Conservation (phyloP, 176 grass and related monocot species). For the Areca catechu region DNA sequence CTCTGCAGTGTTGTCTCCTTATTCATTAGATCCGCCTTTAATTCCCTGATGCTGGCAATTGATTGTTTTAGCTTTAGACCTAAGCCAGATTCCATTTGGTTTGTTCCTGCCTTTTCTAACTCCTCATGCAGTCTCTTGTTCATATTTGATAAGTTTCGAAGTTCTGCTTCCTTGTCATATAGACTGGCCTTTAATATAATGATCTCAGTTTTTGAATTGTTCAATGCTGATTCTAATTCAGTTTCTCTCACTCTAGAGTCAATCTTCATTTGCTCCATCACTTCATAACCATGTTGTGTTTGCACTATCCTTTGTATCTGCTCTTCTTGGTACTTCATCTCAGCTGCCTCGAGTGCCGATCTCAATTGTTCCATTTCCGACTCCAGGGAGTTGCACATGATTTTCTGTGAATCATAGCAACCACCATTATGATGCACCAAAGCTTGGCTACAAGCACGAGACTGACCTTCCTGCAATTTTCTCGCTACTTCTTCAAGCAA, state of each 20-base stretch:
- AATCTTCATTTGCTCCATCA: constrained; percentile 51
- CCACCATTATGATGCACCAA: not conserved
- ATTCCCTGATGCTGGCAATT: constrained; percentile 3
- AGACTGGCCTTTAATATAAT: constrained; percentile 76
- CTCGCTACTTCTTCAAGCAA: constrained; percentile 47
- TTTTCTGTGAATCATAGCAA: not conserved
- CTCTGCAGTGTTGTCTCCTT: constrained; percentile 31
- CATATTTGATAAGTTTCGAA: constrained; percentile 28
- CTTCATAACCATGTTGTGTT: constrained; percentile 48
- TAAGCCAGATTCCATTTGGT: not conserved
- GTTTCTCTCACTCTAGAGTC: constrained; percentile 55
- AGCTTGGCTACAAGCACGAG: not conserved
- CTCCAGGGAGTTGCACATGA: constrained; percentile 24
- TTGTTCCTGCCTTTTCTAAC: constrained; percentile 1
- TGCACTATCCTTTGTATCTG: constrained; percentile 77
- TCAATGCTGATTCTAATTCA: constrained; percentile 35
- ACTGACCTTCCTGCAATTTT: constrained; percentile 14
- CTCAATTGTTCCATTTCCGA: constrained; percentile 31
- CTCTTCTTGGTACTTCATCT: constrained; percentile 43
- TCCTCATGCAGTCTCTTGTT: constrained; percentile 39
- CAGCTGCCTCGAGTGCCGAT: constrained; percentile 37
- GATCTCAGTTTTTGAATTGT: constrained; percentile 44
- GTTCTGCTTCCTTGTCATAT: constrained; percentile 69
- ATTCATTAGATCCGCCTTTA: constrained; percentile 33
- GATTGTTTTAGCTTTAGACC: not conserved